These are phyloP conservation scores for Jimgerdemannia lactiflua DNA, from an alignment of 192 early-diverging fungal genomes.

Conservation along the genomic window DNA sequence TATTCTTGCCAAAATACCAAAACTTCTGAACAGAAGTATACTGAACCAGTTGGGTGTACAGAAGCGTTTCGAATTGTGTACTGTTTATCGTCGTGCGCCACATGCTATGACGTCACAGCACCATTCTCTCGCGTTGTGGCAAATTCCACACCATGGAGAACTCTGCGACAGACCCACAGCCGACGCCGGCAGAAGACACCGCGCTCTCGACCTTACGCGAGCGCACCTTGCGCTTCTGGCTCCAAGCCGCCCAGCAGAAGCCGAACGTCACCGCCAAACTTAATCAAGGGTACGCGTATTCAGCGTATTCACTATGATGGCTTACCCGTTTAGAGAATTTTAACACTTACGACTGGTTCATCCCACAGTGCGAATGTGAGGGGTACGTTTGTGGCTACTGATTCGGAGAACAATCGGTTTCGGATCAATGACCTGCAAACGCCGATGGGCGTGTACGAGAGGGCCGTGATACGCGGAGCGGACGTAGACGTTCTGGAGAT, in stretches of 20 bases:
- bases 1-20: too few species aligned
- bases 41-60: too few species aligned
- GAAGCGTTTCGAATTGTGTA: too few species aligned
- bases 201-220: slow-evolving; percentile 2
- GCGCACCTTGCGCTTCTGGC: slow-evolving; percentile 49
- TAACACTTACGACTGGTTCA: neutral
- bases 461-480: slow-evolving; percentile 46
- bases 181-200: neutral
- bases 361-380: slow-evolving; percentile 26
- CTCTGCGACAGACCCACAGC: neutral
- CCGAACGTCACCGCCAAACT: slow-evolving; percentile 26
- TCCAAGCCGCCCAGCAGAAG: slow-evolving; percentile 25
- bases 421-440: slow-evolving; percentile 43
- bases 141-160: neutral
- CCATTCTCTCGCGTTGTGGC: neutral
- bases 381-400: slow-evolving; percentile 42
- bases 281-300: slow-evolving; percentile 29
- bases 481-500: slow-evolving; percentile 39
- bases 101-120: neutral
- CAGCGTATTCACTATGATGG: neutral
- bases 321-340: neutral
- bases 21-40: too few species aligned
- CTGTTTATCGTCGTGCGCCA: too few species aligned
- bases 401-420: slow-evolving; percentile 47
- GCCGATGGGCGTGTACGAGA: slow-evolving; percentile 45